Percentiles rank a stretch among this genome's conserved stretches.
phyloP scores from a whole-genome alignment of 371 early-diverging fungal genomes.

The Apophysomyces trapeziformis region DNA sequence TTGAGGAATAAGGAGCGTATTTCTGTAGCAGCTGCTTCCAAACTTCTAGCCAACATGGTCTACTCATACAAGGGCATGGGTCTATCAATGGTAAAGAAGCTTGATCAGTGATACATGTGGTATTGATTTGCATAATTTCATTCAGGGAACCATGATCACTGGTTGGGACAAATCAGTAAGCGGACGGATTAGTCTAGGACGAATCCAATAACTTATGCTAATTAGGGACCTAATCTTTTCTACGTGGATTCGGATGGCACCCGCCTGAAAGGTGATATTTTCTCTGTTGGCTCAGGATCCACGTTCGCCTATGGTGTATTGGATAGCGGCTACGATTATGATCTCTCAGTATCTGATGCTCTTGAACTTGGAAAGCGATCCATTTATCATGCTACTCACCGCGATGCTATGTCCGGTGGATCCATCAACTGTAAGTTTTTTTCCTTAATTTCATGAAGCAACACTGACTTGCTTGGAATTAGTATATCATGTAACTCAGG shows the following conservation, averaged over 20 bases:
- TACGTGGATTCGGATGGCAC: constrained; percentile 99
- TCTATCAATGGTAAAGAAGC: constrained; percentile 84
- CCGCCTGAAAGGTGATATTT: constrained; percentile 91
- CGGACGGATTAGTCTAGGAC: constrained; percentile 4
- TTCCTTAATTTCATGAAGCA: too few relatives aligned
- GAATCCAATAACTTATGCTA: constrained; percentile 3
- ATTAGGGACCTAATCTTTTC: constrained; percentile 92
- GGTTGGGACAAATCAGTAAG: constrained; percentile 97
- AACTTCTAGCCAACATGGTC: constrained; percentile 95
- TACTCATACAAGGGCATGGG: constrained; percentile 99
- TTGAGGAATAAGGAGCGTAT: constrained; percentile 98
- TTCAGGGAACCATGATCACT: constrained; percentile 98
- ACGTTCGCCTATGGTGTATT: constrained; percentile 98
- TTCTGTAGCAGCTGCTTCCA: constrained; percentile 98
- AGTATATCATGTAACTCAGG: constrained; percentile 93
- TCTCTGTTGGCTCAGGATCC: constrained; percentile 98
- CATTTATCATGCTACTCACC: constrained; percentile 98
- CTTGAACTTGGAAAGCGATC: constrained; percentile 95
- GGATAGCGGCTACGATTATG: constrained; percentile 89
- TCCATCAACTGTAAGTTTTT: constrained; percentile 77
- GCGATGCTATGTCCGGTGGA: constrained; percentile 99
- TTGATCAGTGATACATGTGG: too few relatives aligned
- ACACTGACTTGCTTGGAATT: constrained; percentile 6
- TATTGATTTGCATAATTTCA: neutral
- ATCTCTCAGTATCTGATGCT: constrained; percentile 94